These are phyloP conservation scores for Aspergillus sp. DNA, from an alignment of 2,329 filamentous ascomycete species.

Conservation along the genomic window DNA sequence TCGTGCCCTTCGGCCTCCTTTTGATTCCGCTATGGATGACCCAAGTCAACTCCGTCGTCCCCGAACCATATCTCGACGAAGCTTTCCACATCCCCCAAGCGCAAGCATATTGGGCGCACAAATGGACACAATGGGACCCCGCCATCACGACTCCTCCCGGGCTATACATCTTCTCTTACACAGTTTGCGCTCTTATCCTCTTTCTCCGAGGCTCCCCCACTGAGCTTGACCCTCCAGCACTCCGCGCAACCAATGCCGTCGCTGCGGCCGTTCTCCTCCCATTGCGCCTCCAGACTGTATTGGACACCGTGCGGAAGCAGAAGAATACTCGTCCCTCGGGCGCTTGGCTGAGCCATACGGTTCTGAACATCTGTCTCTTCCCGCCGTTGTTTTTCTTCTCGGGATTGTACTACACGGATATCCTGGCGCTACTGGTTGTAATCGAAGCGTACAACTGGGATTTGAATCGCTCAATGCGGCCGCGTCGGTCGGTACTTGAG, in stretches of 20 bases:
- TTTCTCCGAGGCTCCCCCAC: conserved; percentile 35
- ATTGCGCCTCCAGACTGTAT: conserved; percentile 57
- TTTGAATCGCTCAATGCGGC: conserved; percentile 39
- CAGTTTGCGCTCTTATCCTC: conserved; percentile 31
- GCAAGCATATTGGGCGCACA: conserved; percentile 78
- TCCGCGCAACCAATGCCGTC: conserved; percentile 45
- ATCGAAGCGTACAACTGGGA: conserved; percentile 67
- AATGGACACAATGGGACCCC: conserved; percentile 83
- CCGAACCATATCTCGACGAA: conserved; percentile 63
- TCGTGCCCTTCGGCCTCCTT: conserved; percentile 40
- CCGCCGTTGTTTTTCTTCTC: conserved; percentile 96
- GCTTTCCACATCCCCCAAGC: conserved; percentile 80
- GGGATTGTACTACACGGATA: conserved; percentile 91
- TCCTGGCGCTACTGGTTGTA: conserved; percentile 78
- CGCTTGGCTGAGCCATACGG: conserved; percentile 49
- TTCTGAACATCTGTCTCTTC: conserved; percentile 81
- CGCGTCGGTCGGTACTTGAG: conserved; percentile 27
- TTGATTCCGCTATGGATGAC: conserved; percentile 47
- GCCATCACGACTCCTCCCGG: conserved; percentile 97
- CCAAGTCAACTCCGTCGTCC: conserved; percentile 54
- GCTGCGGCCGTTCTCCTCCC: conserved; percentile 45
- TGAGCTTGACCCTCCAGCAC: conserved; percentile 37
- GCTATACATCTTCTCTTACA: conserved; percentile 65
- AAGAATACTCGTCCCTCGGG: conserved; percentile 34
- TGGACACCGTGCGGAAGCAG: conserved; percentile 52